Base-by-base conservation (phyloP, 2,329 filamentous ascomycete species). In the Rhynchosporium graminicola region DNA sequence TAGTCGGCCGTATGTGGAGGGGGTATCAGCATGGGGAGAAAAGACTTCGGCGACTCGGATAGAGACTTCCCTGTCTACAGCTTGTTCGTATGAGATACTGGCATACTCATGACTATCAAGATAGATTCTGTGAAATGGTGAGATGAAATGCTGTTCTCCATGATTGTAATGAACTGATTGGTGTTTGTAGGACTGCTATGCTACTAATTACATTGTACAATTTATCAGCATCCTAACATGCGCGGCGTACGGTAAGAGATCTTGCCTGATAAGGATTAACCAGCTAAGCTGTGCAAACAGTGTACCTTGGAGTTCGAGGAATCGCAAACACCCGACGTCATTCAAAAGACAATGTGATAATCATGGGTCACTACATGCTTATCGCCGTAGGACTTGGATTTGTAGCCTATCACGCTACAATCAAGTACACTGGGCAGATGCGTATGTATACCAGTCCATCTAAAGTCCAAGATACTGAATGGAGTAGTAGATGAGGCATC, bases 141-240 rank as follows among this genome's bases (percentile, higher is more conserved):
- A 36, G 31, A 47, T 45, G 20, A 10, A 2, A 40, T 36, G 12
- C 40, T 2, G 9, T 29, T 31, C 12, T 9, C 3, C 33, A 13
- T 31, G 9, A 9, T 26, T 5, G 15, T 15, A 9, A 42, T 4
- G 15, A 52, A n/a, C 51, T 58, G 36, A 57, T 36, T 12, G 2
- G 8, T 7, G 4, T 29, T 26, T 7, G 15, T 28, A 86, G 73
- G 82, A 85, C 69, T 85, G 80, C 67, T 78, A 75, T 57, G 71
- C 83, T 45, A 80, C 79, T 2, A 67, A 71, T 1, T 82, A 82
- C 68, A 72, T 82, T 52, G 81, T 77, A 45, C 80, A 83, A 65
- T 81, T 83, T 62, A 73, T 82, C 62, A 83, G 82, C 65, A 78
- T 80, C 1, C 62, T 82, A 51, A 81, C 79, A 7, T 83, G 81